Evolutionary conservation across 106 monocot species (phyloP).

Genomic region (Dioscorea alata): DNA sequence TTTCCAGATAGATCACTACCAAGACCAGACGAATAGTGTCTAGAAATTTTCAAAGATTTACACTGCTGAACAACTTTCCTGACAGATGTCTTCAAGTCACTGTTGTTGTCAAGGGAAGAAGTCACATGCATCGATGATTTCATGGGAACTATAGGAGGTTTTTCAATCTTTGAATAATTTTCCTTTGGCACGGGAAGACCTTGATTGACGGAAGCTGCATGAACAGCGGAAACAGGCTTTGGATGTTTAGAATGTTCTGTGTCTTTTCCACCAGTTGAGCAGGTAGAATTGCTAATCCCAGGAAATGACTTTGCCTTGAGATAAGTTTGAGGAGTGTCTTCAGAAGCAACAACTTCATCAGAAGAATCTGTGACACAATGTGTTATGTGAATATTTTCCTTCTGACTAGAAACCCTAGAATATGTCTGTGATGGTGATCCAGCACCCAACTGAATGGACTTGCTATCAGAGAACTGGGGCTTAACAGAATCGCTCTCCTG

Average conservation of each 20-base stretch:
- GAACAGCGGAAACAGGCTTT: constrained; percentile 8
- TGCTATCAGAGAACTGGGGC: neutral
- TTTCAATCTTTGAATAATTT: constrained; percentile 8
- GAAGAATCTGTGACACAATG: neutral
- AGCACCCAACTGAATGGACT: neutral
- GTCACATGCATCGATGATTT: constrained; percentile 6
- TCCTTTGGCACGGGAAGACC: constrained; percentile 7
- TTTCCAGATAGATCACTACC: constrained; percentile 10
- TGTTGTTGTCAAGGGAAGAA: constrained; percentile 12
- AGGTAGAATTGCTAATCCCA: constrained; percentile 3
- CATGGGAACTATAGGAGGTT: constrained; percentile 2
- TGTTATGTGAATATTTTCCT: neutral
- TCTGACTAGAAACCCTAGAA: neutral
- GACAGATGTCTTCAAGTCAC: constrained; percentile 24
- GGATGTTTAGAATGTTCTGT: constrained; percentile 3
- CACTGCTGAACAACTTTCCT: constrained; percentile 36
- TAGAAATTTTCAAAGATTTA: constrained; percentile 23
- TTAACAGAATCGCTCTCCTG: neutral
- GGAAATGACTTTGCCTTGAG: neutral
- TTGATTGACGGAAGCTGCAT: constrained; percentile 5
- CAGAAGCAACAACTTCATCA: constrained; percentile 1
- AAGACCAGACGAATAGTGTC: constrained; percentile 23
- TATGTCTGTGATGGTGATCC: neutral
- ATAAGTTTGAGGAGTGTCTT: neutral
- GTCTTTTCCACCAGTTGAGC: neutral